Base-by-base conservation (phyloP, 331 rosid genomes). In the Pyrus hybrid region DNA sequence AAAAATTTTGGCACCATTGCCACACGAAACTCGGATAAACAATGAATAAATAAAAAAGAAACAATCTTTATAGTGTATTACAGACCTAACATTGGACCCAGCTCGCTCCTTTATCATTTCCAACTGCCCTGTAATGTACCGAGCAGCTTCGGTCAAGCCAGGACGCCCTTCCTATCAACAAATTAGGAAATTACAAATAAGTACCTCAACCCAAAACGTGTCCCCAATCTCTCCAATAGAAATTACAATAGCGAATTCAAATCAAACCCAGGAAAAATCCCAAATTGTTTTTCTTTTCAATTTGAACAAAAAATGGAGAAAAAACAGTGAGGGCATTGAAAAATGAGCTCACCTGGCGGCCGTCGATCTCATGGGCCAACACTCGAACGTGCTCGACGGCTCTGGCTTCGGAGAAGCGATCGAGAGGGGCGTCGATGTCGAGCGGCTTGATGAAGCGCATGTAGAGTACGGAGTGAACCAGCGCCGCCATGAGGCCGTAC, bases 361-460 rank as follows among this genome's bases (percentile, higher is more conserved):
- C 95, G n/a, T 81, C 87, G 88, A 95, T 95, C 80, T 92, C 96
- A 37, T 92, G 74, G 57, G 99, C 77, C 86, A 95, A 76, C 8
- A 86, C 32, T 13, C 97, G 92, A 13, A 95, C 85, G 22, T 95
- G 99, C 33, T 90, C 76, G 35, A 95, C 63, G 43, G 99, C 90
- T 82, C 99, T 84, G 26, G 83, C 97, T 82, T 92, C 99, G 1
- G 99, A 95, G 83, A 95, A 94, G 12, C 83, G 93, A 84, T 90
- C 82, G 43, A 81, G 88, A 25, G 99, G 99, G 28, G 97, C 99
- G 47, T 92, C 86, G 67, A 62, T 43, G 30, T 45, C 86, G 30
- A 92, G 96, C 8, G 97, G 97, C 63, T 58, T 81, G 20, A 94
- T 74, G 85, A 92, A 90, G 88, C 86, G 88, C 97, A 94, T 90